phyloP scores from a whole-genome alignment of 441 rosid species.

The Jatropha podagrica region DNA sequence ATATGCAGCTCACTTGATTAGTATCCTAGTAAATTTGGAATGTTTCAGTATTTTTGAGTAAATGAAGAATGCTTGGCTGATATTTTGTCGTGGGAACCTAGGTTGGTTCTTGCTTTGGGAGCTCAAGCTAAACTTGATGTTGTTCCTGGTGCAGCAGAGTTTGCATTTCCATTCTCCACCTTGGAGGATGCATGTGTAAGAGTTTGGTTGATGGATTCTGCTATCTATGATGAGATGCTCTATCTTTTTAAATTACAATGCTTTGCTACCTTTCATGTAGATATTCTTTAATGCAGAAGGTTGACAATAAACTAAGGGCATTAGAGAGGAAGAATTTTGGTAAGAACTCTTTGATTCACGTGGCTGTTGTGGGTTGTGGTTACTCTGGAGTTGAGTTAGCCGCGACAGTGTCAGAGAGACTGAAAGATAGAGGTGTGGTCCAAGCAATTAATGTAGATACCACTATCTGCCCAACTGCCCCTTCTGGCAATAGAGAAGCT shows the following conservation, averaged over 20 bases:
- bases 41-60: not conserved
- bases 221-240: not conserved
- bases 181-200: constrained; percentile 89
- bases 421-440: constrained; percentile 73
- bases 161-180: constrained; percentile 84
- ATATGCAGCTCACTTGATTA: constrained; percentile 9
- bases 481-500: constrained; percentile 86
- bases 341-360: constrained; percentile 47
- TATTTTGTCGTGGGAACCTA: constrained; percentile 70
- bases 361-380: constrained; percentile 94
- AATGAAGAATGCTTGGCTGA: constrained; percentile 32
- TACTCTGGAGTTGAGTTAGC: constrained; percentile 94
- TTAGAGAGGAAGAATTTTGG: constrained; percentile 76
- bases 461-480: constrained; percentile 76
- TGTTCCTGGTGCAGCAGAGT: constrained; percentile 86
- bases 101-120: constrained; percentile 99
- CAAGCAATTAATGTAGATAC: constrained; percentile 77
- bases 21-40: constrained; percentile 2
- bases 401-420: constrained; percentile 89
- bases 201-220: constrained; percentile 16
- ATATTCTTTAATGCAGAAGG: constrained; percentile 54
- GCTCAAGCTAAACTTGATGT: constrained; percentile 83
- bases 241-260: not conserved
- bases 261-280: constrained; percentile 9
- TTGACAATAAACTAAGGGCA: constrained; percentile 54